Evolutionary conservation across 345 rosid genomes (phyloP).

Genomic region (Aquilaria sinensis): DNA sequence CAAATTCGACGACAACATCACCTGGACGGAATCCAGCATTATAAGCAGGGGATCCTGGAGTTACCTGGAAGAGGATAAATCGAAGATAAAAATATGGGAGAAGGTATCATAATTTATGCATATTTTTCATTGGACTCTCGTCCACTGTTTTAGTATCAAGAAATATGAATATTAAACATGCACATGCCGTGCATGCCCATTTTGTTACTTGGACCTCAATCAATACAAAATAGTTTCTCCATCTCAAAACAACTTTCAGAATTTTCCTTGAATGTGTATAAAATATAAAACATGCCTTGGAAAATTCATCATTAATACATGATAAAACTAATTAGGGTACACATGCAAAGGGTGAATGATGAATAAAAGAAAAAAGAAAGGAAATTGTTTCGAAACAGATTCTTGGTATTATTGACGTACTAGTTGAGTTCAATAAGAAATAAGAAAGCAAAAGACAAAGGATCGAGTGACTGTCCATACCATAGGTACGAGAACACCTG

Average conservation of each 20-base stretch:
- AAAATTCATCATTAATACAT: no score
- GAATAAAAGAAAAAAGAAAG: no score
- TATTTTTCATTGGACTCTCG: no score
- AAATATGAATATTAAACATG: neutral
- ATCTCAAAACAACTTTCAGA: no score
- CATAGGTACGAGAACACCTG: slow-evolving; percentile 70
- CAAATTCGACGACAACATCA: slow-evolving; percentile 72
- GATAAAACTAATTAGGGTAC: no score
- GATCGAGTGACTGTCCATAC: slow-evolving; percentile 25
- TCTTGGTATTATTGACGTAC: no score
- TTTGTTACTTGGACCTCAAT: neutral
- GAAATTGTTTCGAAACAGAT: no score
- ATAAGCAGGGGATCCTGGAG: slow-evolving; percentile 88
- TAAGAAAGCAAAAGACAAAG: neutral
- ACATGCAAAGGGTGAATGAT: no score
- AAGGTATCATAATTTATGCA: neutral
- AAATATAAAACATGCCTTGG: no score
- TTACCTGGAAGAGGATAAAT: slow-evolving; percentile 39
- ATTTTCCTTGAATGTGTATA: no score
- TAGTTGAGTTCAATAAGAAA: neutral
- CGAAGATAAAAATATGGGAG: neutral
- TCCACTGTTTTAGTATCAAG: no score
- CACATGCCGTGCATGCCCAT: neutral
- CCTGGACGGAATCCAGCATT: slow-evolving; percentile 83
- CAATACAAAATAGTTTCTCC: no score